Evolutionary conservation across 176 grass and related monocot species (phyloP), one percentile per base, ranked within the genome.

Genomic region (Bolboschoenus planiculmis): DNA sequence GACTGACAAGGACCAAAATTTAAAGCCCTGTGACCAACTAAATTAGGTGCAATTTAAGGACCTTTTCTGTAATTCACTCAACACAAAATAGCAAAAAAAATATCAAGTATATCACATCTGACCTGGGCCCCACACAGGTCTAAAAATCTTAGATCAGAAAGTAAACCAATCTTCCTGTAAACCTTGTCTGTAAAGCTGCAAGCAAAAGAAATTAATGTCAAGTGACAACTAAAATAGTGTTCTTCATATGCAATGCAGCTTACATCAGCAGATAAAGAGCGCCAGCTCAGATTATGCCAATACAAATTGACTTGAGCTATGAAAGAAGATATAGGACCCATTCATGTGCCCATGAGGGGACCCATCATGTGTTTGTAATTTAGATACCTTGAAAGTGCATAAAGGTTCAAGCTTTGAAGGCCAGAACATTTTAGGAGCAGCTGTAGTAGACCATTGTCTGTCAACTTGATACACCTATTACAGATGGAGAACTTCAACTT

Each of bases 71-170:
- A 20, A 67, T 67, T 39, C 27, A 72, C 39, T 72, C 39, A 6
- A 72, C 21, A 44, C 14, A 35, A 64, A 3, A 18, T 8, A 44
- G 20, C 9, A 47, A 75, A 29, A 7, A 50, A 47, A 16, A 31
- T 75, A 75, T 50, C 0, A 80, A 58, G 18, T 58, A 58, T 11
- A 26, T 36, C 20, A 59, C n/a, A 1, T 59, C 78, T 57, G 10
- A 97, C 95, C 90, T 94, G 92, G 62, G 90, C 88, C 59, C 95
- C 92, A 97, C 95, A 97, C 56, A 97, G 63, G 72, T 97, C 95
- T 44, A 97, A 75, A 88, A 93, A 97, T 74, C 70, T 91, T n/a
- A 97, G 88, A 86, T 91, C 81, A 37, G 83, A 18, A 53, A 97
- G 87, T 62, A 55, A 83, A 89, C 88, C 95, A 56, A 94, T 97